Base-by-base conservation (phyloP, 2,329 filamentous ascomycete species). In the Clonostachys chloroleuca region DNA sequence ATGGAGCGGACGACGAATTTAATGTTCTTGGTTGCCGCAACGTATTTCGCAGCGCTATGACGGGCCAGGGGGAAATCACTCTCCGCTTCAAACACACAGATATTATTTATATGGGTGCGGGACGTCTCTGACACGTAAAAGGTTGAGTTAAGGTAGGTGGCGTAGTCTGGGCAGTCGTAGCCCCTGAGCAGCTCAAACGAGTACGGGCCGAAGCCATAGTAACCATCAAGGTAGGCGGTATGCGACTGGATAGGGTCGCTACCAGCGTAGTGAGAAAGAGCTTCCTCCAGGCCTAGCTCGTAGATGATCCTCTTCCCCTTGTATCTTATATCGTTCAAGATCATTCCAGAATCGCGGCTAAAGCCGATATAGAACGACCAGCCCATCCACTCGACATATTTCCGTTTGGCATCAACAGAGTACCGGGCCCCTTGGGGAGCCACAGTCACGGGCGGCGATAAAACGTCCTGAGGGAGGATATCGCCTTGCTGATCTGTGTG, bases 61-160 rank as follows among this genome's bases (percentile, higher is more conserved):
- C 78, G 67, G 43, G 70, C 67, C 2, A 81, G 68, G 2, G 77
- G 69, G 52, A 70, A 73, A 40, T 72, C 73, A 1, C 72, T 60
- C 14, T 73, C 72, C 46, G 65, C 68, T 56, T 82, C 78, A 49
- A 81, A 81, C 24, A 81, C 49, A 53, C 81, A 84, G 40, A 84
- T 71, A 49, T 69, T 72, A 59, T 75, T 67, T 9, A 63, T 58
- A 50, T 77, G 72, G 2, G 64, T 70, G 51, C 66, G 61, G 2
- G 67, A 70, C 4, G 63, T 69, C 48, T 70, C 69, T 5, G 56
- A 57, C 5, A 65, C 63, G 50, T 70, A 73, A 49, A 71, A 74
- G 4, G 65, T 63, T 3, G 63, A 60, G 54, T 77, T 72, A 34
- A 77, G 62, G 49, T 72, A 78, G 0, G 70, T 73, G 2, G 74